A percentile compares a stretch with the other conserved stretches of the same genome.
These are phyloP conservation scores for Collybiopsis luxurians DNA, from an alignment of 768 basidiomycete species.

Conservation along the genomic window DNA sequence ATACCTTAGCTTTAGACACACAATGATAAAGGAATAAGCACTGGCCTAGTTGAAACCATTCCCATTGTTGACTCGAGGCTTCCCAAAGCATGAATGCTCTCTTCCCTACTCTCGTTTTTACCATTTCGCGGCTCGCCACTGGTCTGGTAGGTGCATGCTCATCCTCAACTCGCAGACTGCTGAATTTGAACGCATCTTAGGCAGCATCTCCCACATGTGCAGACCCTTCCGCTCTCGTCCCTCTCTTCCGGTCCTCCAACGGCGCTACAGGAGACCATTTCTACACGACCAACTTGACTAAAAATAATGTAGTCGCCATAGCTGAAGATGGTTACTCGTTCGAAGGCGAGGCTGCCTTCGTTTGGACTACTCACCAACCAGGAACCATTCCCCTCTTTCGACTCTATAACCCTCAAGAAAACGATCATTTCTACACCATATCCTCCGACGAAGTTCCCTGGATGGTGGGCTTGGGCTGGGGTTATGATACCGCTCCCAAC, in stretches of 20 bases:
- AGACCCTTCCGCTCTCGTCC: background rate
- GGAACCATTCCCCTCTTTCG: constrained; percentile 3
- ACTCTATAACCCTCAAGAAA: background rate
- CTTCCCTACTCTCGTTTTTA: background rate
- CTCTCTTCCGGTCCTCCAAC: background rate
- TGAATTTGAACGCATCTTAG: background rate
- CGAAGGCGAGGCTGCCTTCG: background rate
- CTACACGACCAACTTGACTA: background rate
- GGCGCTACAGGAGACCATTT: background rate
- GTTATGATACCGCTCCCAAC: background rate
- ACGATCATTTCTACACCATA: background rate
- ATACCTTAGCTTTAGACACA: too few species aligned
- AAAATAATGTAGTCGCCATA: background rate
- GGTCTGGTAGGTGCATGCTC: background rate
- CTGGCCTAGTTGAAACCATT: too few species aligned
- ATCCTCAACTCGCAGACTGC: background rate
- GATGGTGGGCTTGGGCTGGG: background rate
- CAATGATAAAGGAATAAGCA: too few species aligned
- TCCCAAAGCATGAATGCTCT: background rate
- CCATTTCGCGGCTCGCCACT: background rate
- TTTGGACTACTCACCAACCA: background rate
- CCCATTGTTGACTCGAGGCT: too few species aligned
- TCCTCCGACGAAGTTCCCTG: background rate
- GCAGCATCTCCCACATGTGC: background rate
- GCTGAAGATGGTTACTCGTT: background rate